Base-by-base conservation (phyloP, 108 stramenopile genomes). In the Fistulifera pelliculosa region DNA sequence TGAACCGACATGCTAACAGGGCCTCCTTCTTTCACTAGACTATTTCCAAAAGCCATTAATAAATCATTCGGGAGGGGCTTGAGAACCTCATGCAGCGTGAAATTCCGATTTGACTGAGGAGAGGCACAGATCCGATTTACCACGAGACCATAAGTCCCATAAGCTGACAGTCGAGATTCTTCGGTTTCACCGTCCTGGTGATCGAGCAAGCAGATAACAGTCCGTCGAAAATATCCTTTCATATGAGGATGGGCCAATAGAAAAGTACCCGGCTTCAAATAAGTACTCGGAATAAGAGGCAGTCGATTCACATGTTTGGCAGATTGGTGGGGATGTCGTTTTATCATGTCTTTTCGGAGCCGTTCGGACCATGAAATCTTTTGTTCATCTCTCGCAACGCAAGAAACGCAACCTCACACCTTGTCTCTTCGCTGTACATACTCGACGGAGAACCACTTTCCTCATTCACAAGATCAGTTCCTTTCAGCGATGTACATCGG, bases 111-210 rank as follows among this genome's bases (percentile, higher is more conserved):
- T 15, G 66, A 66, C 1, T 61, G 59, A 35, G 64, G 51, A 21
- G 77, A 59, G 18, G 75, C 41, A 23, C 71, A 65, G 7, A 80
- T 43, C 41, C 83, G 70, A 74, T 91, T 91, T 41, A 91, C 66
- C 27, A 91, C 68, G 16, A 91, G 47, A 26, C 90, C 90, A 65
- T 91, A 91, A 2, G 90, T 91, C 13, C 80, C 83, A 35, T 72
- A 73, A 23, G 40, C 26, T 10, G 58, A 38, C 27, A 12, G 31
- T 23, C 11, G 31, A 39, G 14, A 11, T 11, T 54, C 38, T 44
- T 54, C 18, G 26, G 38, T 18, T 39, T 43, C 48, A 39, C 51
- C 17, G 17, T 50, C 47, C 53, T 55, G 27, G 54, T 87, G 81
- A 41, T 87, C 76, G 14, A 91, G 54, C 26, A 91, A 68, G 49